Base-by-base conservation (phyloP, 805 yeast genomes). In the Clavispora carvajalis region DNA sequence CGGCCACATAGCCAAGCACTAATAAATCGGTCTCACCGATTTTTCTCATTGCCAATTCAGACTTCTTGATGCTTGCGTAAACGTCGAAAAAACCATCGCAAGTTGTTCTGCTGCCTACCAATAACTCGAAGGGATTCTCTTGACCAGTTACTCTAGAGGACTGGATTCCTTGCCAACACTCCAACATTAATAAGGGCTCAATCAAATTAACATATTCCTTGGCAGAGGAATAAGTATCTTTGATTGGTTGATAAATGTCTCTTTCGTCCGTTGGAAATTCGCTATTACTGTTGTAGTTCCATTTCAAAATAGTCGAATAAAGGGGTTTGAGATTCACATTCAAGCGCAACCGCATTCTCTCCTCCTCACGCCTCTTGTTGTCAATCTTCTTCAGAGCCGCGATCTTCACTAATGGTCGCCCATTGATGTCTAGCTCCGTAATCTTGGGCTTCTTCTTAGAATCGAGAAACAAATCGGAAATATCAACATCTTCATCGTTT, bases 161-260 rank as follows among this genome's bases (percentile, higher is more conserved):
- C 48, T 80, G 82, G 21, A 93, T 76, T 0, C 87, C 84, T 54
- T 90, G 95, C 97, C 98, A 95, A 47, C 95, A 85, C 63, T 93
- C 99, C 30, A 91, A 63, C 57, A 90, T 63, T 33, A 93, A 65
- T 33, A 93, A 68, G 0, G 99, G 99, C 49, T 82, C 85, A 59
- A 87, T 83, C 1, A 76, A 71, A 25, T 69, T 66, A 36, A 75
- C 76, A 54, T 95, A 93, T 3, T 84, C 88, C n/a, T 64, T 67
- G 4, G 80, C 79, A 37, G 75, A 65, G 0, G 53, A 42, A 54
- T 86, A 93, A 1, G 62, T 53, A 48, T 79, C 79, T 22, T 76
- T 74, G 5, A 86, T 82, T 0, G 66, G 58, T 1, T 55, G 52
- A 51, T 75, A 77, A 1, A 60, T 53, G 3, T 62, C 60, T 2